phyloP scores from a whole-genome alignment of 352 stramenopile species.

The Lagenidium sp. region DNA sequence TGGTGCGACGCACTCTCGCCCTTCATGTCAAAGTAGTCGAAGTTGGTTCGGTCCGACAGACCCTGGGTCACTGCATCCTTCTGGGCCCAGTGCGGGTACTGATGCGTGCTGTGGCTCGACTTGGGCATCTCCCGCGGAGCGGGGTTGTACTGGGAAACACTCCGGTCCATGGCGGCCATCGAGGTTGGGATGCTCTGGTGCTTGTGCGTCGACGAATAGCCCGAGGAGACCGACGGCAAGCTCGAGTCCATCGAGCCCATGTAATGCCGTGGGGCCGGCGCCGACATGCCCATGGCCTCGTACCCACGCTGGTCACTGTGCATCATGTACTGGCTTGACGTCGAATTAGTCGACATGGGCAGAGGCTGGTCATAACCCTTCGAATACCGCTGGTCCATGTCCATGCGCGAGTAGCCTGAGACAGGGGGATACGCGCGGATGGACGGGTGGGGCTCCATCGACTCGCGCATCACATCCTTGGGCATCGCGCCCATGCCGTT shows the following conservation, averaged over 20 bases:
- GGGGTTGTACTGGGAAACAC: constrained; percentile 16
- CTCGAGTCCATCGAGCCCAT: constrained; percentile 30
- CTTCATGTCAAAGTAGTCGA: constrained; percentile 77
- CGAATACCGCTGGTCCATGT: constrained; percentile 66
- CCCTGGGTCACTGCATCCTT: constrained; percentile 30
- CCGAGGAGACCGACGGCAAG: constrained; percentile 37
- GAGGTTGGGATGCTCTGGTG: constrained; percentile 7
- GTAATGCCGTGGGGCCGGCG: constrained; percentile 37
- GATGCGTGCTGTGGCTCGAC: constrained; percentile 16
- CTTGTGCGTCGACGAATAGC: constrained; percentile 30
- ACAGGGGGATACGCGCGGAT: constrained; percentile 27
- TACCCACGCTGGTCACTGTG: constrained; percentile 70
- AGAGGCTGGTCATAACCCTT: constrained; percentile 50
- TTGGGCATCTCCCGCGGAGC: not conserved
- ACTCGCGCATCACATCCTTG: constrained; percentile 37
- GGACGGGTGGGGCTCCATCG: constrained; percentile 28
- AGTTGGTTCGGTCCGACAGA: constrained; percentile 21
- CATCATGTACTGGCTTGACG: constrained; percentile 57
- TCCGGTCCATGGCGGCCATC: constrained; percentile 27
- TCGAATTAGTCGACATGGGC: constrained; percentile 1
- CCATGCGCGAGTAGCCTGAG: constrained; percentile 38
- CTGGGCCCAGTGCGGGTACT: constrained; percentile 48
- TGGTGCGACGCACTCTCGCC: constrained; percentile 38
- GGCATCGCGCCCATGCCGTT: constrained; percentile 10
- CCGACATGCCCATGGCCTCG: constrained; percentile 51